Evolutionary conservation across 2,329 filamentous ascomycete species (phyloP).

Genomic region (Fusarium mangiferae): DNA sequence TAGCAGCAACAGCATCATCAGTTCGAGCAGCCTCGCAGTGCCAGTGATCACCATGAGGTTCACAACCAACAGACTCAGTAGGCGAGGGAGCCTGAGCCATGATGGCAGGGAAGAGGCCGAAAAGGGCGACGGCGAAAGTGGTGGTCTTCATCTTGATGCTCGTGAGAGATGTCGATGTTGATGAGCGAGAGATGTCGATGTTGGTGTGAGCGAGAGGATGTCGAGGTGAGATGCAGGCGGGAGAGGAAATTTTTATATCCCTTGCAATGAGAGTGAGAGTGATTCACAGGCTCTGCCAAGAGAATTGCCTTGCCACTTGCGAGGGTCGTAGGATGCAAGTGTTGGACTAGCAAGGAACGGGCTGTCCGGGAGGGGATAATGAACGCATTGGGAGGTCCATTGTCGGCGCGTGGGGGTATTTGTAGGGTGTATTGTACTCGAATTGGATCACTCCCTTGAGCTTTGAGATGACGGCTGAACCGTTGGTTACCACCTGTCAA

Average conservation of each 20-base stretch:
- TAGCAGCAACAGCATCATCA: conserved; percentile 4
- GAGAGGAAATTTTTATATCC: conserved; percentile 17
- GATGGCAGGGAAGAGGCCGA: conserved; percentile 37
- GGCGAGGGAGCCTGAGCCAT: conserved; percentile 39
- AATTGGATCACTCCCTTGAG: neutral
- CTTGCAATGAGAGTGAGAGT: neutral
- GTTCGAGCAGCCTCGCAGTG: conserved; percentile 40
- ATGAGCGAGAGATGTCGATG: neutral
- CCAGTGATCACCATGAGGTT: conserved; percentile 40
- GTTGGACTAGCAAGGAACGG: neutral
- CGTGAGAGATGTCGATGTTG: neutral
- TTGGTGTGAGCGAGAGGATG: conserved; percentile 7
- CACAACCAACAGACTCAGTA: conserved; percentile 41
- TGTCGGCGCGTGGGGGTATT: conserved; percentile 7
- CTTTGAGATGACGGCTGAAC: neutral
- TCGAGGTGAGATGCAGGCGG: neutral
- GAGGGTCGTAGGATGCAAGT: neutral
- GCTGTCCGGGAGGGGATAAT: neutral
- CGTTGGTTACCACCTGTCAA: neutral
- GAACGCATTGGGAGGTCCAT: neutral
- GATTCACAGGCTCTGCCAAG: conserved; percentile 6
- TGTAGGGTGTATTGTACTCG: neutral
- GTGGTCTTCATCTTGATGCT: conserved; percentile 39
- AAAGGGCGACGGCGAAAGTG: conserved; percentile 35
- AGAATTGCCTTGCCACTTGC: conserved; percentile 7